phyloP scores from a whole-genome alignment of 139 green algal species.

The Zygnema cylindricum region DNA sequence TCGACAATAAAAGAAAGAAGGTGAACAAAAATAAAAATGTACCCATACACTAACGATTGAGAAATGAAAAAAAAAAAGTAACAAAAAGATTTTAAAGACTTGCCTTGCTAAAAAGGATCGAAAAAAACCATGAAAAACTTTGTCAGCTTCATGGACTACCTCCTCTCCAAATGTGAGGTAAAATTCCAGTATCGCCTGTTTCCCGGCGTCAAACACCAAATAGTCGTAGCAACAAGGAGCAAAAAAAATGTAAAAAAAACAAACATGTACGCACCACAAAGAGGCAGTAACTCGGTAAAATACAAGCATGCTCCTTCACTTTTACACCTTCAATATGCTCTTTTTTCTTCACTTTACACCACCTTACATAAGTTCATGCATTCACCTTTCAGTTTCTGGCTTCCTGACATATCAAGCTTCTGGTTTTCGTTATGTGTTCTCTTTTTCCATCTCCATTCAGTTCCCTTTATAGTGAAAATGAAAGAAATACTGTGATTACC shows the following conservation, averaged over 20 bases:
- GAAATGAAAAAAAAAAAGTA: too few species aligned
- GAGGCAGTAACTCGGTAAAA: background rate
- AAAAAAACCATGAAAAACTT: slow-evolving; percentile 10
- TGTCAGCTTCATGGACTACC: slow-evolving; percentile 20
- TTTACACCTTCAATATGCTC: background rate
- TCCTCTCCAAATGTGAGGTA: slow-evolving; percentile 19
- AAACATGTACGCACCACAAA: background rate
- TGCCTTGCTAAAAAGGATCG: background rate
- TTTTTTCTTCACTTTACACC: too few species aligned
- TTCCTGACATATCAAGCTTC: background rate
- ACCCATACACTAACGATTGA: too few species aligned
- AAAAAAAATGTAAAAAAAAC: background rate
- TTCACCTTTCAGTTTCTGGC: background rate
- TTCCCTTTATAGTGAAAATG: too few species aligned
- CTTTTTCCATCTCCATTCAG: too few species aligned
- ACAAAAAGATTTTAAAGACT: too few species aligned
- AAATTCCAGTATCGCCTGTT: slow-evolving; percentile 1
- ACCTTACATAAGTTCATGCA: background rate
- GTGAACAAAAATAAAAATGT: too few species aligned
- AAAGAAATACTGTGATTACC: too few species aligned
- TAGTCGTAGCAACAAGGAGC: background rate
- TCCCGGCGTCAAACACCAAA: background rate
- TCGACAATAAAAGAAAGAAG: too few species aligned
- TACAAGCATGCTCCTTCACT: background rate
- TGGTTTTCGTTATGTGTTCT: too few species aligned